A percentile compares a stretch with the other conserved stretches of the same genome.
phyloP scores from a whole-genome alignment of 805 yeast species.

The Starmerella lactis-condensi region DNA sequence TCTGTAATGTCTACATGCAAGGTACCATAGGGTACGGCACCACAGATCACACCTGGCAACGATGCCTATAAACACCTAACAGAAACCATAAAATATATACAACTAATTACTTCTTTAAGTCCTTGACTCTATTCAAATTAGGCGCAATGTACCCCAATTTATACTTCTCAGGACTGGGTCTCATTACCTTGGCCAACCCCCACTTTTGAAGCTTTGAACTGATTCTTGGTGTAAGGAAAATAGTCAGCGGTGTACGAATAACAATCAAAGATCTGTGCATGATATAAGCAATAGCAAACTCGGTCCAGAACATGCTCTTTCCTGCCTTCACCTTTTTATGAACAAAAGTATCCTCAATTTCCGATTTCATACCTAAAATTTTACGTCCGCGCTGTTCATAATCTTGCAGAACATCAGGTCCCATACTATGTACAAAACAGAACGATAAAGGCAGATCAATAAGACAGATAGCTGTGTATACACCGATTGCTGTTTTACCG shows the following conservation, averaged over 20 bases:
- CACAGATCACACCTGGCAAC: no score
- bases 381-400: slow-evolving; percentile 44
- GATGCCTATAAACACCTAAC: no score
- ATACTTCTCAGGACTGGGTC: no score
- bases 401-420: slow-evolving; percentile 60
- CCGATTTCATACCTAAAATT: slow-evolving; percentile 42
- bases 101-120: no score
- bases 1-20: neutral
- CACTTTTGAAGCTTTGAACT: slow-evolving; percentile 46
- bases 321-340: slow-evolving; percentile 15
- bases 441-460: slow-evolving; percentile 76
- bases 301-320: slow-evolving; percentile 45
- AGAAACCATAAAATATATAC: no score
- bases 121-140: no score
- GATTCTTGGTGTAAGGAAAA: slow-evolving; percentile 73
- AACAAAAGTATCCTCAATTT: slow-evolving; percentile 15
- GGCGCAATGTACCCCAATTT: no score
- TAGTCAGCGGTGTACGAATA: slow-evolving; percentile 73
- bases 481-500: slow-evolving; percentile 80
- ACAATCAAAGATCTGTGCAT: slow-evolving; percentile 74
- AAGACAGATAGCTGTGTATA: slow-evolving; percentile 52
- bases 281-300: slow-evolving; percentile 79
- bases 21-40: no score
- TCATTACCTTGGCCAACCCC: slow-evolving; percentile 42
- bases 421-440: slow-evolving; percentile 64